A percentile compares a stretch with the other conserved stretches of the same genome.
Evolutionary conservation across 768 basidiomycete genomes (phyloP).

Genomic region (Hortiboletus flavorubellus): DNA sequence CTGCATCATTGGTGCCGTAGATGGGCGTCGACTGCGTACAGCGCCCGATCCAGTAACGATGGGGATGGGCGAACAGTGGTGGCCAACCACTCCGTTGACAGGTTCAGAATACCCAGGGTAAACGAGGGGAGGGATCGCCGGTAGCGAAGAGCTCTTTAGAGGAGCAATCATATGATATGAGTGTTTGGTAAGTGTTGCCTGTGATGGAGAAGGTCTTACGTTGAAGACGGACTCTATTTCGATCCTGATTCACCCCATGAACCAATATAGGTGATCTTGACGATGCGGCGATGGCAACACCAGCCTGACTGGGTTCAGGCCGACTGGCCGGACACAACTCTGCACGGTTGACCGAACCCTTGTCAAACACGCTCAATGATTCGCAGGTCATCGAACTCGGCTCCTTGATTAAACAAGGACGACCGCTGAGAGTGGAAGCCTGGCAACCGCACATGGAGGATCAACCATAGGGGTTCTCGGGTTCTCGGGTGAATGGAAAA

Average conservation of each 20-base stretch:
- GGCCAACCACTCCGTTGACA: too few species aligned
- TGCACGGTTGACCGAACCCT: constrained; percentile 42
- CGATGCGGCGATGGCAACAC: constrained; percentile 61
- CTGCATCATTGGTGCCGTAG: too few species aligned
- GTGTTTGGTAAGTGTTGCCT: too few species aligned
- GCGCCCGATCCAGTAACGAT: too few species aligned
- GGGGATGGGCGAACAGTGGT: too few species aligned
- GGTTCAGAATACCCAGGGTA: too few species aligned
- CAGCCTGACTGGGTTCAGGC: constrained; percentile 68
- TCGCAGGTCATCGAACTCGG: constrained; percentile 38
- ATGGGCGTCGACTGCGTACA: too few species aligned
- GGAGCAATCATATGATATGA: too few species aligned
- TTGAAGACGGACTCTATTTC: too few species aligned
- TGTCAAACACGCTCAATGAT: constrained; percentile 38
- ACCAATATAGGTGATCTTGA: constrained; percentile 62
- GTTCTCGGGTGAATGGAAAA: constrained; percentile 38
- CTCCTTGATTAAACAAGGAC: constrained; percentile 46
- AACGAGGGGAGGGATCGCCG: too few species aligned
- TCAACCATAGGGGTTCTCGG: constrained; percentile 36
- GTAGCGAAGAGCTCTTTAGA: too few species aligned
- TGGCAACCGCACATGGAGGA: constrained; percentile 55
- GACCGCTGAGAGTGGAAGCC: constrained; percentile 55
- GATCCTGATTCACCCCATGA: constrained; percentile 54
- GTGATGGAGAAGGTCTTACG: too few species aligned
- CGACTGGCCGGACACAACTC: constrained; percentile 46